A percentile compares a stretch with the other conserved stretches of the same genome.
Evolutionary conservation across 108 stramenopile genomes (phyloP).

Genomic region (Epipyxis sp.): DNA sequence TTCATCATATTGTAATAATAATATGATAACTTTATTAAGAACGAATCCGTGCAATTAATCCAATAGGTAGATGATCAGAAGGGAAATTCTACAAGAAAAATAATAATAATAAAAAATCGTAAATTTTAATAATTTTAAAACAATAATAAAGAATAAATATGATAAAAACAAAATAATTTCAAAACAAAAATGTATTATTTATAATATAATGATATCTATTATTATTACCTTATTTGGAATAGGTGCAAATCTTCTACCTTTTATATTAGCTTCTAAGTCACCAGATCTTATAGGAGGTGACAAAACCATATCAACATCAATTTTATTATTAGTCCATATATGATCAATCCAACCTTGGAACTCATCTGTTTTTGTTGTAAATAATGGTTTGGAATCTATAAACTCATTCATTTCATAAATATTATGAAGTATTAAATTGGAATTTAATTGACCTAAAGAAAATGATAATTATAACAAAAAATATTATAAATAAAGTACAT

Average conservation of each 20-base stretch:
- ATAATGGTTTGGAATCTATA: neutral
- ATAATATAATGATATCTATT: too few species aligned
- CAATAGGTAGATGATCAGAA: neutral
- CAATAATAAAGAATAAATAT: neutral
- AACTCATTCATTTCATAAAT: neutral
- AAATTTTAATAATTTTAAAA: neutral
- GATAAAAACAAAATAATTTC: neutral
- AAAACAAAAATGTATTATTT: too few species aligned
- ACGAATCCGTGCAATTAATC: neutral
- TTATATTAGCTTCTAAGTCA: neutral
- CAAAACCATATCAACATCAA: neutral
- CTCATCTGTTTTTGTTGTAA: slow-evolving; percentile 27
- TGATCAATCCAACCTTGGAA: slow-evolving; percentile 35
- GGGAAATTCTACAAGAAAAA: neutral
- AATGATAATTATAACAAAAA: too few species aligned
- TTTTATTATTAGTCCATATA: neutral
- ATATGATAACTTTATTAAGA: too few species aligned
- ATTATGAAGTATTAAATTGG: too few species aligned
- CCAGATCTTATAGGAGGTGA: neutral
- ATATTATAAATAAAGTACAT: too few species aligned
- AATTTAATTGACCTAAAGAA: too few species aligned
- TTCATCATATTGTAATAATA: too few species aligned
- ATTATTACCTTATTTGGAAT: neutral
- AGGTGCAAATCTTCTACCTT: neutral
- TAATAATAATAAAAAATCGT: too few species aligned